Evolutionary conservation across 1,284 basidiomycete genomes (phyloP), one percentile per base, ranked within the genome.

Genomic region (Tilletia indica): DNA sequence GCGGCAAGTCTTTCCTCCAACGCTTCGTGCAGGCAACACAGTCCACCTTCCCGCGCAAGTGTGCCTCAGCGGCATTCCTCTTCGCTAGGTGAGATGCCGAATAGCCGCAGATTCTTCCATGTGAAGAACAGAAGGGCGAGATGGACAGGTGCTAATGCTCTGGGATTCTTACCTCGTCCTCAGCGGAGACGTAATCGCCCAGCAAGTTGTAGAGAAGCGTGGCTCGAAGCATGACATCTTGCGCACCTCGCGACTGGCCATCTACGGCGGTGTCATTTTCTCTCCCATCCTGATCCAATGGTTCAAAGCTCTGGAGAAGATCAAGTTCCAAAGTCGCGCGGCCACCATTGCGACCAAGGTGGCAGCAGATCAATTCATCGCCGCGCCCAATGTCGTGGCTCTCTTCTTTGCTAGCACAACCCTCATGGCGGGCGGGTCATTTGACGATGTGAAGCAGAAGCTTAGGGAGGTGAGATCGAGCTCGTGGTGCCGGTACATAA

Each of bases 251-350:
- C 70, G 80, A 0, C 74, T 82, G 0, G 72, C 71, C 0, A 63
- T 77, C 5, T 82, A 81, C 68, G 80, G 80, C 4, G 78, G 78
- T 3, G 70, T 71, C 42, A 79, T 82, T n/a, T 82, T 82, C 67
- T 74, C 77, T 0, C 80, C 80, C 4, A 74, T 82, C 3, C 72
- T 75, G 2, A 71, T 74, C 11, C 36, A 77, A 6, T 82, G 80
- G 80, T 78, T 82, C 51, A 74, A 74, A 45, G 78, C 76, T 0
- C 64, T 82, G 3, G 80, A 82, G 64, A 64, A 72, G 0, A 76
- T 82, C 3, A 68, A 69, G 25, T 74, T 77, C 39, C 34, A 71
- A 0, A 73, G 72, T 0, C 64, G 68, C 14, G 36, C 70, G 0
- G 75, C 71, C 45, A 78, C 74, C 61, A 74, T 80, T n/a, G 75